Evolutionary conservation across 2,329 filamentous ascomycete species (phyloP).

Genomic region (Aspergillus brasiliensis): DNA sequence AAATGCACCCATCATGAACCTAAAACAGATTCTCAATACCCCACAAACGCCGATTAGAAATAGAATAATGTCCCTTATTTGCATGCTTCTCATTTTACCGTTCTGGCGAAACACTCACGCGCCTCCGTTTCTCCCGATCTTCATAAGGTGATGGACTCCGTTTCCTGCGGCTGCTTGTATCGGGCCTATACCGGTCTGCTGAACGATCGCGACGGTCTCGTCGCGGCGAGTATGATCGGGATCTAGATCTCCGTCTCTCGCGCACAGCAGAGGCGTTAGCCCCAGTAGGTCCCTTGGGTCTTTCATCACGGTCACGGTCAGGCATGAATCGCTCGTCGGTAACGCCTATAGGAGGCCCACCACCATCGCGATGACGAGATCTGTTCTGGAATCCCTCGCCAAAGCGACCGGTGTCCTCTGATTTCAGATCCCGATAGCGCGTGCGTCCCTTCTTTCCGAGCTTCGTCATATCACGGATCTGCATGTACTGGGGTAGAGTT

Average conservation of each 20-base stretch:
- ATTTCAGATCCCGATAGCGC: slow-evolving; percentile 83
- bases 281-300: slow-evolving; percentile 43
- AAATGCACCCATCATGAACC: slow-evolving; percentile 21
- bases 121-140: slow-evolving; percentile 46
- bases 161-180: slow-evolving; percentile 38
- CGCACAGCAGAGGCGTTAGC: slow-evolving; percentile 50
- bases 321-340: slow-evolving; percentile 52
- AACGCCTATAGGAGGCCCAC: slow-evolving; percentile 37
- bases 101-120: slow-evolving; percentile 34
- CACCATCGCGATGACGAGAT: slow-evolving; percentile 30
- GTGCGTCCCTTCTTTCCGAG: slow-evolving; percentile 89
- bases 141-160: slow-evolving; percentile 47
- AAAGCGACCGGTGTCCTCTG: slow-evolving; percentile 89
- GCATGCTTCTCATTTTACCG: slow-evolving; percentile 2
- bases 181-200: slow-evolving; percentile 52
- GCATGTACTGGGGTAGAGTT: slow-evolving; percentile 84
- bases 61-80: slow-evolving; percentile 12
- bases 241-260: slow-evolving; percentile 38
- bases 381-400: slow-evolving; percentile 47
- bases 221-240: slow-evolving; percentile 57
- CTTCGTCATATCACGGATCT: slow-evolving; percentile 90
- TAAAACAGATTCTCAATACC: slow-evolving; percentile 19
- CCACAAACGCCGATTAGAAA: slow-evolving; percentile 23
- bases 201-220: slow-evolving; percentile 44
- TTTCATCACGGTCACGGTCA: slow-evolving; percentile 40